Conservation (phyloP, 495 filamentous ascomycete species). For the Echria macrotheca region DNA sequence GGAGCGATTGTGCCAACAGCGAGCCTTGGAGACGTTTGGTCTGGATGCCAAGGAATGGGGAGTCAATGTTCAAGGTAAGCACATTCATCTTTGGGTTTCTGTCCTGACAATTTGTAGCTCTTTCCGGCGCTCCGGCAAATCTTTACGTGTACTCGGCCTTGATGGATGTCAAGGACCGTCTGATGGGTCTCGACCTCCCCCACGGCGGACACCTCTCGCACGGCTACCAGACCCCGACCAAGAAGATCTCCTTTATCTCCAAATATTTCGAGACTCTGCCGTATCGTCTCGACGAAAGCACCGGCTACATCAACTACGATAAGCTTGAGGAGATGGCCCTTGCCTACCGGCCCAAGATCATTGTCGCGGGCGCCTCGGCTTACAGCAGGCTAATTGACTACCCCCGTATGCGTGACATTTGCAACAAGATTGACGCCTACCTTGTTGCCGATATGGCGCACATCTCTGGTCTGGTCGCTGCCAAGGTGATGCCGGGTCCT, state of each 20-base stretch:
- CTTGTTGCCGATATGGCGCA: conserved; percentile 96
- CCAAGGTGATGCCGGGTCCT: conserved; percentile 82
- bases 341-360: conserved; percentile 90
- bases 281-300: conserved; percentile 84
- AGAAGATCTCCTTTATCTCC: conserved; percentile 97
- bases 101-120: conserved; percentile 48
- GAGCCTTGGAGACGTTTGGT: conserved; percentile 81
- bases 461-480: conserved; percentile 89
- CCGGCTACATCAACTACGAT: conserved; percentile 91
- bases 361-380: conserved; percentile 89
- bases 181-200: conserved; percentile 96
- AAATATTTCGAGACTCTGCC: conserved; percentile 99
- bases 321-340: conserved; percentile 77
- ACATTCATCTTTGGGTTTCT: background rate
- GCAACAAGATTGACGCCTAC: conserved; percentile 87
- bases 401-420: conserved; percentile 75
- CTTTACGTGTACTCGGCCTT: conserved; percentile 93
- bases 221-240: conserved; percentile 94
- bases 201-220: conserved; percentile 97
- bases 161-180: conserved; percentile 83
- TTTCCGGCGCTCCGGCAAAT: conserved; percentile 94
- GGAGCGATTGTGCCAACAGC: conserved; percentile 81
- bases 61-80: conserved; percentile 91
- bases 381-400: conserved; percentile 96
- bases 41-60: conserved; percentile 86